These are phyloP conservation scores for Septoria petroselini DNA, from an alignment of 2,329 filamentous ascomycete species.

Conservation along the genomic window DNA sequence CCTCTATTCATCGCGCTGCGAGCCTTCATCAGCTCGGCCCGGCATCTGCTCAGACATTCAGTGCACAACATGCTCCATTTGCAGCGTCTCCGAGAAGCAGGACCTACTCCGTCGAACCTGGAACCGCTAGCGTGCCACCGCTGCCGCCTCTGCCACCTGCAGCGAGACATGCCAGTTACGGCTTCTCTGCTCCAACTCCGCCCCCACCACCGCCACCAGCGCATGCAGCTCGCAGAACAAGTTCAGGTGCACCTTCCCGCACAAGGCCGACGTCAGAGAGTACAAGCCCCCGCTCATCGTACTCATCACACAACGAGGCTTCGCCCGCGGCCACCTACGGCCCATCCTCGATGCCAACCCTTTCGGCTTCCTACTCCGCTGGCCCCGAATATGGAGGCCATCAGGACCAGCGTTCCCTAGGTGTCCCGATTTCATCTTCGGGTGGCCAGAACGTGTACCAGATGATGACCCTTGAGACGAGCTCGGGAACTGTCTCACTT, in stretches of 20 bases:
- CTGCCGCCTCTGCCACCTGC: slow-evolving; percentile 48
- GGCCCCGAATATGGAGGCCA: slow-evolving; percentile 14
- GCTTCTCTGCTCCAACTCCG: slow-evolving; percentile 37
- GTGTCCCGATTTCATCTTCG: slow-evolving; percentile 48
- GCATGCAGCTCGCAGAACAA: slow-evolving; percentile 42
- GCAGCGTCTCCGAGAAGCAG: slow-evolving; percentile 43
- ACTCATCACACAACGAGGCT: slow-evolving; percentile 47
- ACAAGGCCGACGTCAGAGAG: slow-evolving; percentile 34
- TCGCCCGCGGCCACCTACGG: slow-evolving; percentile 31
- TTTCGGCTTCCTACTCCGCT: slow-evolving; percentile 23
- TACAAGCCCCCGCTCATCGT: slow-evolving; percentile 48
- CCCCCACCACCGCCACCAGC: slow-evolving; percentile 40
- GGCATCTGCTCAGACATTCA: slow-evolving; percentile 45
- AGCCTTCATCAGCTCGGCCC: slow-evolving; percentile 49
- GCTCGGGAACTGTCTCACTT: slow-evolving; percentile 55
- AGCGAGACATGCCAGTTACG: slow-evolving; percentile 37
- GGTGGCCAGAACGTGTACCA: slow-evolving; percentile 49
- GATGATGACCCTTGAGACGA: slow-evolving; percentile 54
- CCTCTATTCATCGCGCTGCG: slow-evolving; percentile 49
- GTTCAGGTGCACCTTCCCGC: slow-evolving; percentile 26
- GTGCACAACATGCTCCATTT: slow-evolving; percentile 51
- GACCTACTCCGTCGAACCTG: slow-evolving; percentile 45
- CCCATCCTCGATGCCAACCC: slow-evolving; percentile 24
- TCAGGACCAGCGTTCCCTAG: slow-evolving; percentile 36
- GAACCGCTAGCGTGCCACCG: slow-evolving; percentile 45